Evolutionary conservation across 306 rosid genomes (phyloP), one percentile per base, ranked within the genome.

Genomic region (Malus sieversii): DNA sequence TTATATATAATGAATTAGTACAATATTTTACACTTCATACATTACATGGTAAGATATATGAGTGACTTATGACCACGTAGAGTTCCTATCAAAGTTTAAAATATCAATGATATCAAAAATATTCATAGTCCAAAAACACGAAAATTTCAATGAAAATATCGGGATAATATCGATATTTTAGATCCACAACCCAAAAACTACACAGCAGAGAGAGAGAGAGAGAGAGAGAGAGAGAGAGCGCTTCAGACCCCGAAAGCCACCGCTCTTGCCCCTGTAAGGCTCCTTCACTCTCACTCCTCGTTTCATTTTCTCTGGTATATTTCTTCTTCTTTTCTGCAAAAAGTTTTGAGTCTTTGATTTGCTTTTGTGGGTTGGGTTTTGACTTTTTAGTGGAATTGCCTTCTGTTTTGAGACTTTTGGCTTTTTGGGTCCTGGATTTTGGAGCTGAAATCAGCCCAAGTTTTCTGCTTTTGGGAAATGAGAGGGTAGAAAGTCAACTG

Each of bases 401-500:
- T 63, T 70, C 25, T 33, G 7, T 42, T 52, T 70, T 74, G 82
- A 15, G 42, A 29, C 59, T 35, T 38, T 59, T 19, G 64, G 75
- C 16, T 79, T 81, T 45, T 77, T 38, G 35, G 72, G 64, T 48
- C 57, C 53, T 29, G 45, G 53, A 71, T 45, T 44, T 59, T 40
- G 77, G 42, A 33, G 46, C 62, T 23, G 32, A 70, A 71, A 70
- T 66, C 51, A 27, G 72, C 44, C 30, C 45, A 64, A 64, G 69
- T 64, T 76, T 80, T 59, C 65, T 68, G 58, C 8, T 51, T 74
- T 76, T 27, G 13, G 70, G 38, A 52, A 10, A 66, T 79, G 52
- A 61, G 67, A 60, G 71, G 29, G 11, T 12, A 62, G 52, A 74
- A 80, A 79, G 55, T 80, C 70, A 81, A 63, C 82, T 46, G 64